These are phyloP conservation scores for Botrytis deweyae DNA, from an alignment of 2,329 filamentous ascomycete genomes.

Conservation along the genomic window DNA sequence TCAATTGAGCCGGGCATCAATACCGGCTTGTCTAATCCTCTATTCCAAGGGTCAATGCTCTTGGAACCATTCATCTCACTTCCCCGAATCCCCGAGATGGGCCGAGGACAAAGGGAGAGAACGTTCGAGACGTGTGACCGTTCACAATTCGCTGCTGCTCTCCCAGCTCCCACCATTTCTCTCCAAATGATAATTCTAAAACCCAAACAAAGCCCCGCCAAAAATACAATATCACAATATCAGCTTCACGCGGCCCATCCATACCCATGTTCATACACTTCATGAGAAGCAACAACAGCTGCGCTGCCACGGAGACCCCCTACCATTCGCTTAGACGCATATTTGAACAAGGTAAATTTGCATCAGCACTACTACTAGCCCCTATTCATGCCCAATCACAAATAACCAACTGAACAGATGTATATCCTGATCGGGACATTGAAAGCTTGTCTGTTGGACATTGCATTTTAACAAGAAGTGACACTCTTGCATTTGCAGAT, in stretches of 20 bases:
- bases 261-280: not conserved
- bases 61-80: not conserved
- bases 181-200: not conserved
- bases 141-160: not conserved
- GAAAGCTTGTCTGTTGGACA: not conserved
- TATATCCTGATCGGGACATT: not conserved
- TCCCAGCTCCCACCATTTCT: not conserved
- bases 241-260: not conserved
- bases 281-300: conserved; percentile 11
- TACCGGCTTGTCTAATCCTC: not conserved
- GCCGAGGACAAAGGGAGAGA: not conserved
- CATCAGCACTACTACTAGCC: conserved; percentile 5
- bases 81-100: not conserved
- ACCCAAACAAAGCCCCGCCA: not conserved
- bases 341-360: not conserved
- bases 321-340: conserved; percentile 7
- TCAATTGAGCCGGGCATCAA: not conserved
- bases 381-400: not conserved
- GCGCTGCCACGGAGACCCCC: not conserved
- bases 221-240: not conserved
- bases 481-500: not conserved
- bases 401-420: not conserved
- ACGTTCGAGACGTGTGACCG: not conserved
- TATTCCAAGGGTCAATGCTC: not conserved
- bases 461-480: not conserved